A percentile compares a stretch with the other conserved stretches of the same genome.
Conservation (phyloP, 139 green algal genomes). For the Chlorella vulgaris region DNA sequence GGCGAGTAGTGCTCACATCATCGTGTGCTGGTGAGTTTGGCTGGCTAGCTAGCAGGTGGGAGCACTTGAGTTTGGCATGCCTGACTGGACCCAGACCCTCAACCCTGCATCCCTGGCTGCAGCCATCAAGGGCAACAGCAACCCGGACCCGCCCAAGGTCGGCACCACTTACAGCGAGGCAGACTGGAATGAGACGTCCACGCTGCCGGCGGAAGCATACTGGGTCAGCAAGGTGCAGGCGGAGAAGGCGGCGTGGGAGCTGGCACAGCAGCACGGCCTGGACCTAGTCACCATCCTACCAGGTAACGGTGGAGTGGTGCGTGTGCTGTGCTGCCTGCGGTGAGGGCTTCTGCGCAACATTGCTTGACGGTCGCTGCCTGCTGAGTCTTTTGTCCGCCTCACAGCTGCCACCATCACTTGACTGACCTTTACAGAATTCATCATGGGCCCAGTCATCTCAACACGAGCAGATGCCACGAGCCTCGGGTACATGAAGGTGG, state of each 20-base stretch:
- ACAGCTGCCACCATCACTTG: too few species aligned
- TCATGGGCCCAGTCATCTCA: constrained; percentile 67
- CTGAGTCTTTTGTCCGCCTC: too few species aligned
- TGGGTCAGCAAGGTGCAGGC: constrained; percentile 78
- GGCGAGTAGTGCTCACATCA: constrained; percentile 72
- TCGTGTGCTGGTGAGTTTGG: constrained; percentile 32
- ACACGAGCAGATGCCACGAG: constrained; percentile 26
- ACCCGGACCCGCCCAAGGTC: constrained; percentile 51
- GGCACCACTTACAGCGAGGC: constrained; percentile 65
- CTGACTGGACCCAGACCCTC: background rate
- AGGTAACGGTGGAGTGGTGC: background rate
- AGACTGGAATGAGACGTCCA: constrained; percentile 77
- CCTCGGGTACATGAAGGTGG: constrained; percentile 53
- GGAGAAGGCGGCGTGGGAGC: constrained; percentile 70
- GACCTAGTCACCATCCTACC: constrained; percentile 77
- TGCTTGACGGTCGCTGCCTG: too few species aligned
- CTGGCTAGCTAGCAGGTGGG: background rate
- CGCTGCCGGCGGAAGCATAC: constrained; percentile 66
- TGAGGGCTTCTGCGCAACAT: too few species aligned
- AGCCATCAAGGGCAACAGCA: constrained; percentile 54
- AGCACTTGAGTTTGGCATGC: too few species aligned
- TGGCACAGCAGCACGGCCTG: constrained; percentile 56
- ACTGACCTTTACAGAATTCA: constrained; percentile 67
- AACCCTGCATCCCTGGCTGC: constrained; percentile 22
- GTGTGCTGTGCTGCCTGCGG: background rate